phyloP scores from a whole-genome alignment of 2,329 filamentous ascomycete species.

The Cladosporium austrohemisphaericum region DNA sequence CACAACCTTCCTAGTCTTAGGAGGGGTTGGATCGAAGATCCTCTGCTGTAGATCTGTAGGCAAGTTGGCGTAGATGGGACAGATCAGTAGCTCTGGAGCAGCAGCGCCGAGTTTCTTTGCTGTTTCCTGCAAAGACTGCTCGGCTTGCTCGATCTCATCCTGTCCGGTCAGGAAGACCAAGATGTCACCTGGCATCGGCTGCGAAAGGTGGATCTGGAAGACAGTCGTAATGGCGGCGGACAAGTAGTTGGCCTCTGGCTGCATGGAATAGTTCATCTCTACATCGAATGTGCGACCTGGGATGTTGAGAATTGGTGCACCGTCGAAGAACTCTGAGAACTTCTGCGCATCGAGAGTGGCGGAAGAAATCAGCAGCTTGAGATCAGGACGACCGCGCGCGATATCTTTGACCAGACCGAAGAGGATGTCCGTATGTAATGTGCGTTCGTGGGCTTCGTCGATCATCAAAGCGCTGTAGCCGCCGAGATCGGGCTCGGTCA shows the following conservation, averaged over 20 bases:
- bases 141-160: constrained; percentile 89
- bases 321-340: constrained; percentile 87
- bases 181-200: constrained; percentile 75
- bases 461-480: constrained; percentile 90
- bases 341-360: constrained; percentile 93
- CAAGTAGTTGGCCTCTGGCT: constrained; percentile 91
- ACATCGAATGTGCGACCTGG: constrained; percentile 86
- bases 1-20: constrained; percentile 82
- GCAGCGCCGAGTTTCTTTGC: constrained; percentile 80
- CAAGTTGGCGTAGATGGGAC: constrained; percentile 90
- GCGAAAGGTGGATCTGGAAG: constrained; percentile 90
- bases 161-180: constrained; percentile 93
- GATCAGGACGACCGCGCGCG: constrained; percentile 72
- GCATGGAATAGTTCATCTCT: constrained; percentile 83
- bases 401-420: constrained; percentile 87
- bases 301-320: constrained; percentile 90
- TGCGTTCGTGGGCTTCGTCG: constrained; percentile 94
- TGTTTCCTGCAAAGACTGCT: constrained; percentile 79
- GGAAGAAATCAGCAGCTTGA: constrained; percentile 88
- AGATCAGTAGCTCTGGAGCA: constrained; percentile 81
- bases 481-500: constrained; percentile 79
- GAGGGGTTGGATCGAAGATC: constrained; percentile 90
- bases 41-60: constrained; percentile 86
- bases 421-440: constrained; percentile 84
- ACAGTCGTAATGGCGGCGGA: constrained; percentile 87